phyloP scores from a whole-genome alignment of 2,329 filamentous ascomycete genomes.

The Fusarium phyllophilum region DNA sequence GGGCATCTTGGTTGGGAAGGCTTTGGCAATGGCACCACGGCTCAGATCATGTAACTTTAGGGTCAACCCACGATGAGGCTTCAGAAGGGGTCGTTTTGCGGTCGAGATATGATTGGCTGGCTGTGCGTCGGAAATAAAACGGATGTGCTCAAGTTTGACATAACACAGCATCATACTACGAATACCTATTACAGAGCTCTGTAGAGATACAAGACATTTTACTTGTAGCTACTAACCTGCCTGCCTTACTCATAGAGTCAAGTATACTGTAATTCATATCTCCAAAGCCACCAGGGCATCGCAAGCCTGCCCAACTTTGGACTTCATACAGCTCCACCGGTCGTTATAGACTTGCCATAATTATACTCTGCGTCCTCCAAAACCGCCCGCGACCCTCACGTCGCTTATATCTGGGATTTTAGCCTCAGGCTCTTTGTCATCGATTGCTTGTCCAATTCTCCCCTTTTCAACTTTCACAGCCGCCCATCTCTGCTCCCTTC shows the following conservation, averaged over 20 bases:
- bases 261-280: background rate
- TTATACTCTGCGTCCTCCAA: constrained; percentile 18
- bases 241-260: background rate
- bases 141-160: background rate
- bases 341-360: background rate
- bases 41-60: constrained; percentile 32
- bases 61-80: constrained; percentile 28
- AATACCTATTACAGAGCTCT: background rate
- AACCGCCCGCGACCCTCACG: constrained; percentile 12
- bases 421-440: constrained; percentile 8
- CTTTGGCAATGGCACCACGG: constrained; percentile 24
- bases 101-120: constrained; percentile 43
- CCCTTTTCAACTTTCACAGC: constrained; percentile 56
- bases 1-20: constrained; percentile 71
- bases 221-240: too few relatives aligned
- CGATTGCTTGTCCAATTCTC: constrained; percentile 54
- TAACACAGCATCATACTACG: background rate
- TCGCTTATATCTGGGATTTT: background rate
- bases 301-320: background rate
- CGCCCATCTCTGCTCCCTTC: constrained; percentile 66
- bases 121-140: constrained; percentile 1
- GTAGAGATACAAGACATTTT: background rate
- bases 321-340: background rate
- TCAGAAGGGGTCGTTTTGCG: constrained; percentile 36
- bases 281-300: background rate